Conservation (phyloP, 768 basidiomycete species). For the Royoungia palumana region DNA sequence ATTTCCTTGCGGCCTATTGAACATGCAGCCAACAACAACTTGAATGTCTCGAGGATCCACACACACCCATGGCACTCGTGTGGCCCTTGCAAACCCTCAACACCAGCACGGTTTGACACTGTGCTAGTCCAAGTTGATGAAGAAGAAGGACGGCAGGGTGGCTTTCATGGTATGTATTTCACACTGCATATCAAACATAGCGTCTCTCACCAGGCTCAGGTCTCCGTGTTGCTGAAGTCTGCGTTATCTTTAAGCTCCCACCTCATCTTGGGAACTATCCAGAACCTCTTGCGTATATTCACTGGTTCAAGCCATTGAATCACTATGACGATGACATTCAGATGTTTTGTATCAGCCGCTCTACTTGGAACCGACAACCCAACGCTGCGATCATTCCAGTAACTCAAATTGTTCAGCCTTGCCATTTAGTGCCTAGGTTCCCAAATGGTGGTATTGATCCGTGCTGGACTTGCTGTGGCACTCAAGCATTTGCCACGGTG, state of each 20-base stretch:
- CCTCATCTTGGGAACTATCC: constrained; percentile 4
- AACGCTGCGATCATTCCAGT: not conserved
- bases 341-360: not conserved
- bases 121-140: not conserved
- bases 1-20: too few species aligned
- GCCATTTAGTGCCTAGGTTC: not conserved
- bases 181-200: too few species aligned
- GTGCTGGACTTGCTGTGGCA: not conserved
- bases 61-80: too few species aligned
- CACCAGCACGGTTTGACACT: not conserved
- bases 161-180: not conserved
- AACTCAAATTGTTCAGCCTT: not conserved
- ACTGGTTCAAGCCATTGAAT: constrained; percentile 18
- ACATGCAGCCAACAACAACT: too few species aligned
- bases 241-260: constrained; percentile 27
- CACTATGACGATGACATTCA: not conserved
- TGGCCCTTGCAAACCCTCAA: not conserved
- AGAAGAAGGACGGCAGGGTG: not conserved
- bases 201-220: too few species aligned
- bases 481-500: not conserved
- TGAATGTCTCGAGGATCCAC: not conserved
- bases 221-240: constrained; percentile 23
- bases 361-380: not conserved
- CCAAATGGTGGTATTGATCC: not conserved
- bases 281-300: constrained; percentile 25